Percentiles rank a stretch among this genome's conserved stretches.
Evolutionary conservation across 2,329 filamentous ascomycete genomes (phyloP).

Genomic region (Aureobasidium namibiae): DNA sequence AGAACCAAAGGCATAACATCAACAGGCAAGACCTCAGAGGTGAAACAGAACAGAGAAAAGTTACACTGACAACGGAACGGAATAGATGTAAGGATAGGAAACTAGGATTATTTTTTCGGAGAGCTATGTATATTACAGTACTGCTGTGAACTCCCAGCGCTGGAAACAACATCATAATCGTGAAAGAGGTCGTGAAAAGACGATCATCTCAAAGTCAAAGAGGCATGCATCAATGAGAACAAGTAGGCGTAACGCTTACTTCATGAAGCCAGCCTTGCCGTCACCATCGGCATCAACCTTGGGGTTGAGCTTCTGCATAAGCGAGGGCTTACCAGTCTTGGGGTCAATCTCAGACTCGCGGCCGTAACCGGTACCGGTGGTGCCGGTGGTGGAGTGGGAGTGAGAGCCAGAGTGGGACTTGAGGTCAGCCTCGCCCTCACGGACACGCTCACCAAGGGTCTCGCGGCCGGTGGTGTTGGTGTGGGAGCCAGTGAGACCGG

Average conservation of each 20-base stretch:
- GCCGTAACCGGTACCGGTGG: conserved; percentile 4
- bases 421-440: not conserved
- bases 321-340: conserved; percentile 33
- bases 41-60: not conserved
- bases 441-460: not conserved
- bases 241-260: conserved; percentile 26
- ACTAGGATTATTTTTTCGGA: conserved; percentile 11
- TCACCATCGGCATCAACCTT: conserved; percentile 46
- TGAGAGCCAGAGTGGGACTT: not conserved
- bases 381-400: not conserved
- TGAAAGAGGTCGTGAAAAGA: conserved; percentile 11
- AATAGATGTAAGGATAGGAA: not conserved
- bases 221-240: not conserved
- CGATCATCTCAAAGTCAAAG: conserved; percentile 10
- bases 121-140: conserved; percentile 10
- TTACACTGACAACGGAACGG: not conserved
- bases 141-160: conserved; percentile 9
- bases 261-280: conserved; percentile 48
- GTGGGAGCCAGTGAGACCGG: too few relatives aligned
- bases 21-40: not conserved
- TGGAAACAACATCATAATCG: conserved; percentile 12
- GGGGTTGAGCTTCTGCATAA: conserved; percentile 49
- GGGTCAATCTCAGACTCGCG: conserved; percentile 6
- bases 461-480: not conserved
- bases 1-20: not conserved